Percentiles rank a stretch among this genome's conserved stretches.
These are phyloP conservation scores for Clonostachys chloroleuca DNA, from an alignment of 2,329 filamentous ascomycete species.

Conservation along the genomic window DNA sequence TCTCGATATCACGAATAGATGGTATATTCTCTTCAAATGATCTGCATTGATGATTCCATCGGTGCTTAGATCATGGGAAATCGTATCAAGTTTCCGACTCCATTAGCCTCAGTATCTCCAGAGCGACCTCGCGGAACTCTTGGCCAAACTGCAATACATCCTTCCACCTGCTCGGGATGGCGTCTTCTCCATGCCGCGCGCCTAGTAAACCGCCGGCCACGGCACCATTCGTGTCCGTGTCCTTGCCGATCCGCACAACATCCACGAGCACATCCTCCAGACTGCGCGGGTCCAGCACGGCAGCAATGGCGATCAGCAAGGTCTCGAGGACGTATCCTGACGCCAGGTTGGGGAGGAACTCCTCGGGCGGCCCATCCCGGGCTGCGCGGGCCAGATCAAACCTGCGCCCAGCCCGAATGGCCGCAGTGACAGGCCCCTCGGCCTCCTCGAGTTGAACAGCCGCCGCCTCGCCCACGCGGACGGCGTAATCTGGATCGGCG, in stretches of 20 bases:
- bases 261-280: constrained; percentile 38
- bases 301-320: constrained; percentile 31
- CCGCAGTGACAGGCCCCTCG: constrained; percentile 9
- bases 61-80: too few species aligned
- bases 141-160: constrained; percentile 28
- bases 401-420: constrained; percentile 18
- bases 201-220: constrained; percentile 40
- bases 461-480: constrained; percentile 14
- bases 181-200: constrained; percentile 33
- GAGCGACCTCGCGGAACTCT: constrained; percentile 22
- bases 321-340: constrained; percentile 38
- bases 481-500: constrained; percentile 13
- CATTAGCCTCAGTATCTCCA: neutral
- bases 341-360: constrained; percentile 16
- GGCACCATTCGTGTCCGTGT: constrained; percentile 42
- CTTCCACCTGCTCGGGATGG: constrained; percentile 34
- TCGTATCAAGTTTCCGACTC: too few species aligned
- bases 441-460: constrained; percentile 13
- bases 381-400: constrained; percentile 20
- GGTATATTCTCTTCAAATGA: too few species aligned
- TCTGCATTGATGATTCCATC: too few species aligned
- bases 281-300: constrained; percentile 28
- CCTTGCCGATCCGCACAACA: constrained; percentile 35
- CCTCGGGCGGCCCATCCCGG: constrained; percentile 15
- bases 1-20: too few species aligned